Percentiles rank a stretch among this genome's conserved stretches.
Evolutionary conservation across 2,329 filamentous ascomycete genomes (phyloP).

Genomic region (Fusarium scirpi): DNA sequence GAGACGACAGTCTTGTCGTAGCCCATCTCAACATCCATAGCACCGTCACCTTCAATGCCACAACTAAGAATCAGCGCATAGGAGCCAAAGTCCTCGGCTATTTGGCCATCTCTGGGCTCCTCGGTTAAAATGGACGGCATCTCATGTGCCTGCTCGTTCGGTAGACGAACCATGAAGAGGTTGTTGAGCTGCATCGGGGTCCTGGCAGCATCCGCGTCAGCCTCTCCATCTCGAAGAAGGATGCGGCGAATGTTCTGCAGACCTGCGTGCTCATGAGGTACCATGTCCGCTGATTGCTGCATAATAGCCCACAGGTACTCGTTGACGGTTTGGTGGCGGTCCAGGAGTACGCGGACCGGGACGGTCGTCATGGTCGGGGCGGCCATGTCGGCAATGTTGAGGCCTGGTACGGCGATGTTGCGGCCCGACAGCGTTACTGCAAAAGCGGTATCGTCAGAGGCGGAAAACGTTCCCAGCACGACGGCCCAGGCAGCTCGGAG

Average conservation of each 20-base stretch:
- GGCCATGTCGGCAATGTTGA: slow-evolving; percentile 13
- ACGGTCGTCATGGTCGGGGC: slow-evolving; percentile 14
- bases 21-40: slow-evolving; percentile 17
- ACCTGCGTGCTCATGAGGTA: slow-evolving; percentile 15
- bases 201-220: slow-evolving; percentile 4
- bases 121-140: slow-evolving; percentile 14
- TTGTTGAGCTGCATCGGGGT: slow-evolving; percentile 15
- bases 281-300: slow-evolving; percentile 13
- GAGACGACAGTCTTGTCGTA: slow-evolving; percentile 14
- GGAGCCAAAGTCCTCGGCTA: slow-evolving; percentile 16
- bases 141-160: slow-evolving; percentile 15
- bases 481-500: slow-evolving; percentile 16
- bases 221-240: slow-evolving; percentile 13
- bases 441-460: slow-evolving; percentile 8
- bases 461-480: slow-evolving; percentile 8
- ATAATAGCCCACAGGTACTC: slow-evolving; percentile 14
- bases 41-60: slow-evolving; percentile 12
- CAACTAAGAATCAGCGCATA: slow-evolving; percentile 15
- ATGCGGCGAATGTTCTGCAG: slow-evolving; percentile 13
- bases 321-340: slow-evolving; percentile 15
- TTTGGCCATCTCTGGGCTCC: slow-evolving; percentile 13
- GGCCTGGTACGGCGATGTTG: slow-evolving; percentile 14
- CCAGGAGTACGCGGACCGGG: slow-evolving; percentile 14
- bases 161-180: slow-evolving; percentile 18
- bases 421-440: slow-evolving; percentile 10